Conservation (phyloP, 176 grass and related monocot genomes). For the Oryza meyeriana region DNA sequence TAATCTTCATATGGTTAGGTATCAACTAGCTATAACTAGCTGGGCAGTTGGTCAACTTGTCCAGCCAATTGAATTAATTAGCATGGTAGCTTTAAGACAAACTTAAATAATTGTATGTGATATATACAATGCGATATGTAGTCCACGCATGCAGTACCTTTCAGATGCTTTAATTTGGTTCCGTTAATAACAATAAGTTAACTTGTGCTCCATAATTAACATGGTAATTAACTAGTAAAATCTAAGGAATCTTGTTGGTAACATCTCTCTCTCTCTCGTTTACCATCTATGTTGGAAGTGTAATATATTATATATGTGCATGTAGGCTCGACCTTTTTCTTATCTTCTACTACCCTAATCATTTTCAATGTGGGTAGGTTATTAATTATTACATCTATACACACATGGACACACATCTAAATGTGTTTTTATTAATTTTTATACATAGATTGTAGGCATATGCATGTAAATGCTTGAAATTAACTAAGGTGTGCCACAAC, state of each 20-base stretch:
- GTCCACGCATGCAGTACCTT: not conserved
- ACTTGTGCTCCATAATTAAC: not conserved
- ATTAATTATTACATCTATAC: not conserved
- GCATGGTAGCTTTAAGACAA: slow-evolving; percentile 10
- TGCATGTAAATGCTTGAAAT: not conserved
- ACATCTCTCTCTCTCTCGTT: not conserved
- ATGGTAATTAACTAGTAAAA: not conserved
- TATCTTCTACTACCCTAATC: not conserved
- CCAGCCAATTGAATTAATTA: slow-evolving; percentile 7
- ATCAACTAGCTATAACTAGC: not conserved
- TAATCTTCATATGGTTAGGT: slow-evolving; percentile 12
- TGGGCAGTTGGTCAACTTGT: slow-evolving; percentile 40
- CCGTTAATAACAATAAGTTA: not conserved
- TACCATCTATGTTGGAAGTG: not conserved
- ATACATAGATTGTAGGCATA: not conserved
- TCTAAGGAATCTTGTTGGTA: not conserved
- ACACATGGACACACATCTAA: too few relatives aligned
- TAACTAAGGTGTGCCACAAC: too few relatives aligned
- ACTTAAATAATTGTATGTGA: not conserved
- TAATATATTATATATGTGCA: not conserved
- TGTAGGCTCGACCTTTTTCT: not conserved
- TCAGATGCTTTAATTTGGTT: not conserved
- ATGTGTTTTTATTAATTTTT: not conserved
- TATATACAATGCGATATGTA: not conserved
- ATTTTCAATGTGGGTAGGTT: not conserved